Conservation (phyloP, 208 protist species). For the Acanthamoeba triangularis region DNA sequence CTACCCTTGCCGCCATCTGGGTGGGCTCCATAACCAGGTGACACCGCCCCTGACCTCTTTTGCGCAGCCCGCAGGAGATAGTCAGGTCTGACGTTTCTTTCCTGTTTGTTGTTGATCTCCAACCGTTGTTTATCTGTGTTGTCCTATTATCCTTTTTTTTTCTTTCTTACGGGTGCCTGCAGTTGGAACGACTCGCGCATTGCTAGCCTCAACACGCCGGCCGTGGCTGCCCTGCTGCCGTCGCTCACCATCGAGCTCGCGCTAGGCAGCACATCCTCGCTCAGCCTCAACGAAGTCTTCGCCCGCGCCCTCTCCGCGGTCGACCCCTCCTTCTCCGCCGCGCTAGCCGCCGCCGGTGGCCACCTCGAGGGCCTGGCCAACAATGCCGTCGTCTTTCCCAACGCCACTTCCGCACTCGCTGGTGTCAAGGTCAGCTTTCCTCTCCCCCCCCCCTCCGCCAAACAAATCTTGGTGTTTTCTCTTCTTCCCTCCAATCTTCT, state of each 20-base stretch:
- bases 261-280: neutral
- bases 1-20: conserved; percentile 12
- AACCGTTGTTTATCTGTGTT: neutral
- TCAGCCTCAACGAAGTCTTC: neutral
- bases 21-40: neutral
- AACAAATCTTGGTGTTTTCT: neutral
- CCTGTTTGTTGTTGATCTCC: neutral
- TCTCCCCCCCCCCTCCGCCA: too few relatives aligned
- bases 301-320: neutral
- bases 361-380: neutral
- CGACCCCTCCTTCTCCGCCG: neutral
- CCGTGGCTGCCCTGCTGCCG: neutral
- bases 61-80: too few relatives aligned
- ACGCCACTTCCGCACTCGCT: neutral
- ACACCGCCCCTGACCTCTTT: too few relatives aligned
- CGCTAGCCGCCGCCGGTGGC: neutral
- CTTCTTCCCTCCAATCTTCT: neutral
- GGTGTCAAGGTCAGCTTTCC: neutral
- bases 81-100: too few relatives aligned
- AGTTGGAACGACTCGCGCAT: neutral
- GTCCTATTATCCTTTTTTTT: too few relatives aligned
- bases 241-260: neutral
- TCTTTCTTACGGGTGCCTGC: too few relatives aligned
- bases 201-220: neutral
- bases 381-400: neutral